phyloP scores from a whole-genome alignment of 176 grass and related monocot species.

The Aegilops speltoides region DNA sequence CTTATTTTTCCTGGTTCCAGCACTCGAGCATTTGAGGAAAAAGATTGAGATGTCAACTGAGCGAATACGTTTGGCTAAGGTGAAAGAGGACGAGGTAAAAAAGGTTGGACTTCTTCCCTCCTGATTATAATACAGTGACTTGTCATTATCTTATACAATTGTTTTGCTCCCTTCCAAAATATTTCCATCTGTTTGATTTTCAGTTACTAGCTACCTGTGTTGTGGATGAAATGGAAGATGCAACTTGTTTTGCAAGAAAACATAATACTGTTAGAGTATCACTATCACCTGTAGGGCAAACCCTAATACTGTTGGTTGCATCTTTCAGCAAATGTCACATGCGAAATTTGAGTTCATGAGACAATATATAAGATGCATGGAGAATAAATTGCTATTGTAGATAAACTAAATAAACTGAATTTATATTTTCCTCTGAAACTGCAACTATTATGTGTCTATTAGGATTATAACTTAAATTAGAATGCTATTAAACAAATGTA shows the following conservation, averaged over 20 bases:
- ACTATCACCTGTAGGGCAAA: background rate
- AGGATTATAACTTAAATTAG: background rate
- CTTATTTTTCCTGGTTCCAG: slow-evolving; percentile 40
- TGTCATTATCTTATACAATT: background rate
- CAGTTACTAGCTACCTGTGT: background rate
- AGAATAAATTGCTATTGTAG: background rate
- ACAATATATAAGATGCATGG: background rate
- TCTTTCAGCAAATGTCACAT: background rate
- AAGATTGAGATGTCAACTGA: slow-evolving; percentile 89
- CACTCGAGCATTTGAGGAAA: slow-evolving; percentile 86
- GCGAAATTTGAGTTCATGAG: background rate
- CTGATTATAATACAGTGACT: slow-evolving; percentile 6
- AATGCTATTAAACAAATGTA: background rate
- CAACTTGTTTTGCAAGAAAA: slow-evolving; percentile 3
- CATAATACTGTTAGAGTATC: background rate
- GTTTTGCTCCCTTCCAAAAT: background rate
- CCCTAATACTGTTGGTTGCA: background rate
- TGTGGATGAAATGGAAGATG: slow-evolving; percentile 18
- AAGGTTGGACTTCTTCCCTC: slow-evolving; percentile 50
- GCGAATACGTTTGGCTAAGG: slow-evolving; percentile 73
- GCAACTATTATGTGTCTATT: background rate
- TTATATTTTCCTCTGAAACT: background rate
- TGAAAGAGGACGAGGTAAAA: slow-evolving; percentile 83
- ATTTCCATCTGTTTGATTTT: background rate
- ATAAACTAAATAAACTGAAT: background rate